Percentiles rank a stretch among this genome's conserved stretches.
phyloP scores from a whole-genome alignment of 805 yeast species.

The Monosporozyma yasuniensis region DNA sequence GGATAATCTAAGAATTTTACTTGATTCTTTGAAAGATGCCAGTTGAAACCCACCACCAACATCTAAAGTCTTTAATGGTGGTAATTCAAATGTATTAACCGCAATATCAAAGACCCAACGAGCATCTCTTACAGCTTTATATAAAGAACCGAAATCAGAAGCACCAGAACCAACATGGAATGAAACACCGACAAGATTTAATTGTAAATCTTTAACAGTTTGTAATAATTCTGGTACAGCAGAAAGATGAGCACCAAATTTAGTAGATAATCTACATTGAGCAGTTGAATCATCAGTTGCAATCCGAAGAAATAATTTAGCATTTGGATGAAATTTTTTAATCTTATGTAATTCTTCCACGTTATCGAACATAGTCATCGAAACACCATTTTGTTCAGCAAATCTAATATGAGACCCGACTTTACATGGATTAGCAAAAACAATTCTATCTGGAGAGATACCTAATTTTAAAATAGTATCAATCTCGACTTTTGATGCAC shows the following conservation, averaged over 20 bases:
- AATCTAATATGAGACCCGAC: constrained; percentile 71
- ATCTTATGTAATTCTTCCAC: constrained; percentile 75
- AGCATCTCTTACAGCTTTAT: constrained; percentile 66
- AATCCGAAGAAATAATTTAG: constrained; percentile 68
- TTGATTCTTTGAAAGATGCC: constrained; percentile 50
- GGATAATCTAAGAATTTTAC: constrained; percentile 46
- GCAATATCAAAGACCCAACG: constrained; percentile 58
- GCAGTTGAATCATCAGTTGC: constrained; percentile 85
- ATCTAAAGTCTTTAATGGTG: constrained; percentile 50
- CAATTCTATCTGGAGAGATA: constrained; percentile 54
- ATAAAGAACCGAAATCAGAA: constrained; percentile 55
- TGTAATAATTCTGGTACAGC: constrained; percentile 47
- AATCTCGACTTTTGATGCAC: constrained; percentile 86
- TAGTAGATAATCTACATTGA: constrained; percentile 75
- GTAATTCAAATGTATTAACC: constrained; percentile 34
- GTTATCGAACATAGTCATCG: constrained; percentile 83
- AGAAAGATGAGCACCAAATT: constrained; percentile 71
- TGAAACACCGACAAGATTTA: constrained; percentile 75
- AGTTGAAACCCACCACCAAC: constrained; percentile 90
- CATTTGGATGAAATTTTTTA: constrained; percentile 54
- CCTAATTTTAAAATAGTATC: constrained; percentile 55
- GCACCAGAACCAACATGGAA: constrained; percentile 97
- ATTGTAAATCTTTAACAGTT: constrained; percentile 49
- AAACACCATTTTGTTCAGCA: constrained; percentile 49
- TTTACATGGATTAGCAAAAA: constrained; percentile 93